phyloP scores from a whole-genome alignment of 2,329 filamentous ascomycete species.

The Thielaviopsis populi region DNA sequence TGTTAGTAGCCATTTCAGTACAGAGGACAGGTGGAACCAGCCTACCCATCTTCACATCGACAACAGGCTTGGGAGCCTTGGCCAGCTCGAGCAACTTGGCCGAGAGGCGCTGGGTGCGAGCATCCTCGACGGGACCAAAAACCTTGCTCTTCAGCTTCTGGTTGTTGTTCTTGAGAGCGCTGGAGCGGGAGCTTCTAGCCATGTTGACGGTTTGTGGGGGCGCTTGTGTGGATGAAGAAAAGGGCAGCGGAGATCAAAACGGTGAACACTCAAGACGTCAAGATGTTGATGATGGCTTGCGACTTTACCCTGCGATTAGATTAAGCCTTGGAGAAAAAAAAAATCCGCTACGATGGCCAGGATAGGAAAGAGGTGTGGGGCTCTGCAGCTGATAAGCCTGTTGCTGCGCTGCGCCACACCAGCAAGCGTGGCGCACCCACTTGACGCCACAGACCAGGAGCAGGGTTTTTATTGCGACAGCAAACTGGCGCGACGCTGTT shows the following conservation, averaged over 20 bases:
- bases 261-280: background rate
- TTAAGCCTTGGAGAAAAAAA: constrained; percentile 20
- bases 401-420: constrained; percentile 3
- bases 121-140: constrained; percentile 69
- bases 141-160: constrained; percentile 62
- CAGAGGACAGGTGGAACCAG: background rate
- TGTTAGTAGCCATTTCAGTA: background rate
- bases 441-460: background rate
- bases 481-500: background rate
- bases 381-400: constrained; percentile 10
- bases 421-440: background rate
- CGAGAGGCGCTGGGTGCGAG: constrained; percentile 67
- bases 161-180: constrained; percentile 69
- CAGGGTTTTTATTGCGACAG: background rate
- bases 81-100: constrained; percentile 73
- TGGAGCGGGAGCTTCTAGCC: constrained; percentile 78
- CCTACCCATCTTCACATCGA: constrained; percentile 35
- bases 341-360: constrained; percentile 16
- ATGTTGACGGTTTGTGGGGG: constrained; percentile 34
- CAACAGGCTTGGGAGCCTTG: constrained; percentile 53
- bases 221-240: background rate
- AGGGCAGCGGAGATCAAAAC: background rate
- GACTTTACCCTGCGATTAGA: constrained; percentile 1
- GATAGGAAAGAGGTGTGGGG: constrained; percentile 16
- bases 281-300: background rate